A percentile compares a stretch with the other conserved stretches of the same genome.
Conservation (phyloP, 2,329 filamentous ascomycete species). For the Achaetomium macrosporum region DNA sequence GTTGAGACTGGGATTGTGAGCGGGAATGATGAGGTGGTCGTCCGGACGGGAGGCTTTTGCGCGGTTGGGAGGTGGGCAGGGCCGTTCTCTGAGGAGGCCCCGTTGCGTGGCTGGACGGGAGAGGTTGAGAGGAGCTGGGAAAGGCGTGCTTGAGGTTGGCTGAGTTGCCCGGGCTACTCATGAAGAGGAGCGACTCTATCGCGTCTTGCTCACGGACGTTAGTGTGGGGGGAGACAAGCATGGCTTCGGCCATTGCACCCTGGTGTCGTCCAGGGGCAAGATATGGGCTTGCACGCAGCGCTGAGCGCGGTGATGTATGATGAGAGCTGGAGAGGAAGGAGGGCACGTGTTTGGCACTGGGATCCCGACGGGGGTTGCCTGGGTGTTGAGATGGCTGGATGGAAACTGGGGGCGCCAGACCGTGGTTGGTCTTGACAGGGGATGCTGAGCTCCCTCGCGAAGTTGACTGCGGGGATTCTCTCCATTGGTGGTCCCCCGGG, state of each 20-base stretch:
- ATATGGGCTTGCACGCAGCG: slow-evolving; percentile 35
- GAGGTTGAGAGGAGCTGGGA: slow-evolving; percentile 37
- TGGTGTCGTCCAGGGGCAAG: slow-evolving; percentile 34
- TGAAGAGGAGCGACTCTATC: slow-evolving; percentile 72
- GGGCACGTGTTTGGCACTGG: slow-evolving; percentile 44
- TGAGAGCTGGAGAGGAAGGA: slow-evolving; percentile 45
- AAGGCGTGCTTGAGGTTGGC: slow-evolving; percentile 54
- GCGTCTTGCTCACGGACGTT: slow-evolving; percentile 72
- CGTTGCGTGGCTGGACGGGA: slow-evolving; percentile 21
- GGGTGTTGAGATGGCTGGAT: slow-evolving; percentile 45
- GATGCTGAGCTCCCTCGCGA: slow-evolving; percentile 22
- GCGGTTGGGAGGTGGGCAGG: slow-evolving; percentile 43
- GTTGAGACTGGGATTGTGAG: slow-evolving; percentile 27
- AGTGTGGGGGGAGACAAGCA: slow-evolving; percentile 63
- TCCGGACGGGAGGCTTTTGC: slow-evolving; percentile 47
- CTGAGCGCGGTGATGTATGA: slow-evolving; percentile 38
- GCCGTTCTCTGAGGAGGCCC: slow-evolving; percentile 31
- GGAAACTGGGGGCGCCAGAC: slow-evolving; percentile 49
- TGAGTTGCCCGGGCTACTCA: slow-evolving; percentile 73
- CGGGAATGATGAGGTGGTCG: slow-evolving; percentile 32
- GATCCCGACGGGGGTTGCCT: slow-evolving; percentile 44
- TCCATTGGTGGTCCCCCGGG: slow-evolving; percentile 11
- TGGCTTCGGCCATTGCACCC: slow-evolving; percentile 42
- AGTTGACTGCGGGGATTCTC: slow-evolving; percentile 11
- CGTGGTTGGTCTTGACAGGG: slow-evolving; percentile 34